Conservation (phyloP, 1,284 basidiomycete genomes). For the Porogramme epimiltina region DNA sequence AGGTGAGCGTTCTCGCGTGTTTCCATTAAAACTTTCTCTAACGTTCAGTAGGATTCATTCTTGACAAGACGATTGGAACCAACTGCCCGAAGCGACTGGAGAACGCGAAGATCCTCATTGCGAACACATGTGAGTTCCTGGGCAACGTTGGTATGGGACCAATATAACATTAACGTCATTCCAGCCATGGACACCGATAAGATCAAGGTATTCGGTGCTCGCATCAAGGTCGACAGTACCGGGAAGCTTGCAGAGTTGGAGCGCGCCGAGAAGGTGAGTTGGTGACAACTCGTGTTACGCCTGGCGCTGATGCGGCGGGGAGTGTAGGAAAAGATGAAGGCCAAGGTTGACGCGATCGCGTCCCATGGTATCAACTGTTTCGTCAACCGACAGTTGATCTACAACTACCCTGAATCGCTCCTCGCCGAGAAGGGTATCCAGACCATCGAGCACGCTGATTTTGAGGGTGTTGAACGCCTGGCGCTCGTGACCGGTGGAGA, state of each 20-base stretch:
- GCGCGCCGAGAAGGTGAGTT: constrained; percentile 81
- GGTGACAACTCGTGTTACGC: neutral
- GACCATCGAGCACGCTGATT: constrained; percentile 98
- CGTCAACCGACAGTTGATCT: constrained; percentile 98
- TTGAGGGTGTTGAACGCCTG: constrained; percentile 96
- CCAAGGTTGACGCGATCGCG: constrained; percentile 95
- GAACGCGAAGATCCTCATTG: constrained; percentile 96
- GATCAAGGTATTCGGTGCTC: constrained; percentile 98
- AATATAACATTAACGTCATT: neutral
- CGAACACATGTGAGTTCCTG: constrained; percentile 83
- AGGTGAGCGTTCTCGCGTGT: constrained; percentile 47
- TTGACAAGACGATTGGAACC: constrained; percentile 95
- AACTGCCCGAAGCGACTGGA: constrained; percentile 95
- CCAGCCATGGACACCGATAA: constrained; percentile 99
- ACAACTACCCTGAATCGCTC: constrained; percentile 98
- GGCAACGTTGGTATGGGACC: neutral
- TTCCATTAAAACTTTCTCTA: neutral
- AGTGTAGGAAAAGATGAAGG: constrained; percentile 97
- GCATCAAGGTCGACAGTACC: constrained; percentile 94
- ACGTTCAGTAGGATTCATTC: constrained; percentile 80
- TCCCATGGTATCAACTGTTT: constrained; percentile 97
- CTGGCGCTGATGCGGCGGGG: neutral
- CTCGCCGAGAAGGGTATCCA: constrained; percentile 94
- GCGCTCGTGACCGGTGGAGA: constrained; percentile 98
- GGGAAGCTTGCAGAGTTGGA: constrained; percentile 98